A percentile compares a stretch with the other conserved stretches of the same genome.
These are phyloP conservation scores for Pterocarpus santalinus DNA, from an alignment of 306 rosid genomes.

Conservation along the genomic window DNA sequence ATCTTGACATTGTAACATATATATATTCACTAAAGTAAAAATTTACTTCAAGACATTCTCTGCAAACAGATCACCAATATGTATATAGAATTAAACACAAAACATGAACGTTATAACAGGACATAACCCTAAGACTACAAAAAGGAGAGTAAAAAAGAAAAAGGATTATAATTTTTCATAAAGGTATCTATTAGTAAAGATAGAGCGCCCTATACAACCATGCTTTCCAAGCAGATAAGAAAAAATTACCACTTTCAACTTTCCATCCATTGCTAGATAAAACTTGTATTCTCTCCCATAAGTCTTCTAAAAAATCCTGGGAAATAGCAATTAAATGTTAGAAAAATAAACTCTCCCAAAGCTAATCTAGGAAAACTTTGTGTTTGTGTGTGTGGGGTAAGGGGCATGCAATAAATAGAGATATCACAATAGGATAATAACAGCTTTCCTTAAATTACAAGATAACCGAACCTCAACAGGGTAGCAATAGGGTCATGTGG, in stretches of 20 bases:
- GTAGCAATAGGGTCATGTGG: not conserved
- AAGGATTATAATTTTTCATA: not conserved
- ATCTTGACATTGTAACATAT: not conserved
- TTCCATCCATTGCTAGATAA: conserved; percentile 87
- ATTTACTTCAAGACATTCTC: conserved; percentile 18
- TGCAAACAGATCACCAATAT: not conserved
- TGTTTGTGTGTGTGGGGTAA: too few relatives aligned
- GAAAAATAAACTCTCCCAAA: conserved; percentile 19
- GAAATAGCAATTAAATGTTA: conserved; percentile 31
- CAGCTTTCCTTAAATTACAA: not conserved
- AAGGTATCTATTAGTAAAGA: conserved; percentile 13
- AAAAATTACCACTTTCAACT: conserved; percentile 91
- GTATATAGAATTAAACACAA: not conserved
- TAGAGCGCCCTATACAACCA: conserved; percentile 18
- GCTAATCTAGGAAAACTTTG: not conserved
- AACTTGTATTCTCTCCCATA: conserved; percentile 81
- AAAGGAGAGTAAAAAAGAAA: not conserved
- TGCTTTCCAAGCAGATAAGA: conserved; percentile 28
- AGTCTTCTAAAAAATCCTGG: conserved; percentile 97
- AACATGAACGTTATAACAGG: not conserved
- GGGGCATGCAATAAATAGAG: not conserved
- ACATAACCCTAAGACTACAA: conserved; percentile 1
- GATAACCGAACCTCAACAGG: not conserved
- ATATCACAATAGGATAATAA: conserved; percentile 12
- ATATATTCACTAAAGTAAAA: conserved; percentile 11